Evolutionary conservation across 2,329 filamentous ascomycete genomes (phyloP), one percentile per base, ranked within the genome.

Genomic region (Hymenoscyphus fraxineus): DNA sequence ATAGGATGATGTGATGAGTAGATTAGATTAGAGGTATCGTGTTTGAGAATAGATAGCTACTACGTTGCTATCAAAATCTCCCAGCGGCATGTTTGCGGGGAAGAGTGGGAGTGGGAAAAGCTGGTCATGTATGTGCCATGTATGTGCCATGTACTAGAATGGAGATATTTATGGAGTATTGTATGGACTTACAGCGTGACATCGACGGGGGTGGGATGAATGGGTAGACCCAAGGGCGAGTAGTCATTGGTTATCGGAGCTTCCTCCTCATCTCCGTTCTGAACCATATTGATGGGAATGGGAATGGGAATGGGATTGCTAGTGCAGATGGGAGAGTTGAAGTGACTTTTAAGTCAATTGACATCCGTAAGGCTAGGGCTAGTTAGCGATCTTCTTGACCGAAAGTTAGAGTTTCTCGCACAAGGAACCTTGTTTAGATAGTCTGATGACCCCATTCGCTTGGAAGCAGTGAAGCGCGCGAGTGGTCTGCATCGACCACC

Each of bases 211-310:
- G 76, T 70, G 56, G 78, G 73, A 58, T 81, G 60, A 6, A 70
- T 76, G n/a, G 79, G 78, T 67, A 82, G 81, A 68, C 84, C 81
- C 61, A 85, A 74, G 1, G 83, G 83, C 57, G 80, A 81, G 69
- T 82, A 86, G 41, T 70, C 68, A 44, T 70, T 73, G 27, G 62
- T 54, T 55, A 63, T 57, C 51, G 67, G 54, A 4, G 70, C 67
- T 61, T 72, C 69, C 66, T 70, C 65, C 40, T 69, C 67, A 44
- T 61, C 54, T 15, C 58, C 58, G 35, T 64, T 60, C 13, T 41
- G 65, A 51, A 63, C 61, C 68, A 67, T 68, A 1, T 62, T 55
- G 32, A 58, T 31, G 15, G 6, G 35, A 7, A 35, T 27, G 27
- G 27, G 27, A 27, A 27, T 27, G 27, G 27, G 27, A 27, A 27